These are phyloP conservation scores for Leccinum longicurvipes DNA, from an alignment of 768 basidiomycete species.

Conservation along the genomic window DNA sequence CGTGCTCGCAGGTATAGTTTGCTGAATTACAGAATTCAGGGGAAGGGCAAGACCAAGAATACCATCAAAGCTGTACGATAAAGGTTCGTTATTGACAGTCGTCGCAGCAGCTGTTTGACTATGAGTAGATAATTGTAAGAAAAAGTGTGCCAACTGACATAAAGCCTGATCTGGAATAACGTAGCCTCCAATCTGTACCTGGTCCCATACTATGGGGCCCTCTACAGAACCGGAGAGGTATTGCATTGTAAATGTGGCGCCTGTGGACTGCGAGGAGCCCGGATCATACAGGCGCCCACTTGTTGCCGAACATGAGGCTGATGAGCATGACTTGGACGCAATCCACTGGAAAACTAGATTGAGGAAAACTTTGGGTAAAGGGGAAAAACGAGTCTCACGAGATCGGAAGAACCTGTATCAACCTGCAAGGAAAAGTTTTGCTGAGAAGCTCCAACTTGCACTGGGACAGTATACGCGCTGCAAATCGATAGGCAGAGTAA, in stretches of 20 bases:
- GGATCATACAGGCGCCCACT: slow-evolving; percentile 56
- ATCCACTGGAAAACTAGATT: slow-evolving; percentile 56
- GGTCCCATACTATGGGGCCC: slow-evolving; percentile 72
- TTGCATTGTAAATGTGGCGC: slow-evolving; percentile 42
- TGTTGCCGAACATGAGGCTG: slow-evolving; percentile 47
- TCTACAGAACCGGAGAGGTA: slow-evolving; percentile 59
- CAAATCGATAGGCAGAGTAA: neutral
- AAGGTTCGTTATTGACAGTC: slow-evolving; percentile 51
- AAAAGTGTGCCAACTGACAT: slow-evolving; percentile 38
- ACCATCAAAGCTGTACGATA: slow-evolving; percentile 56
- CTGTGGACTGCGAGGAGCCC: slow-evolving; percentile 42
- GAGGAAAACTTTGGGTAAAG: neutral
- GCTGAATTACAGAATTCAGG: slow-evolving; percentile 62
- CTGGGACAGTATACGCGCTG: slow-evolving; percentile 66
- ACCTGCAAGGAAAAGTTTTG: slow-evolving; percentile 65
- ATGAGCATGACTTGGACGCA: slow-evolving; percentile 61
- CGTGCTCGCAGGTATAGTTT: slow-evolving; percentile 44
- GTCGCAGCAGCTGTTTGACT: slow-evolving; percentile 52
- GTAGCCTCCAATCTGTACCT: slow-evolving; percentile 61
- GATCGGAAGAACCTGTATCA: slow-evolving; percentile 80
- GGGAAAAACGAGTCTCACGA: slow-evolving; percentile 43
- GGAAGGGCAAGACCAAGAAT: slow-evolving; percentile 77
- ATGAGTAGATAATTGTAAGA: neutral
- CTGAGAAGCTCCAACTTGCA: slow-evolving; percentile 46
- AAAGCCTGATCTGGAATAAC: slow-evolving; percentile 63